Evolutionary conservation across 2,329 filamentous ascomycete genomes (phyloP), one percentile per base, ranked within the genome.

Genomic region (Fusarium albidum): DNA sequence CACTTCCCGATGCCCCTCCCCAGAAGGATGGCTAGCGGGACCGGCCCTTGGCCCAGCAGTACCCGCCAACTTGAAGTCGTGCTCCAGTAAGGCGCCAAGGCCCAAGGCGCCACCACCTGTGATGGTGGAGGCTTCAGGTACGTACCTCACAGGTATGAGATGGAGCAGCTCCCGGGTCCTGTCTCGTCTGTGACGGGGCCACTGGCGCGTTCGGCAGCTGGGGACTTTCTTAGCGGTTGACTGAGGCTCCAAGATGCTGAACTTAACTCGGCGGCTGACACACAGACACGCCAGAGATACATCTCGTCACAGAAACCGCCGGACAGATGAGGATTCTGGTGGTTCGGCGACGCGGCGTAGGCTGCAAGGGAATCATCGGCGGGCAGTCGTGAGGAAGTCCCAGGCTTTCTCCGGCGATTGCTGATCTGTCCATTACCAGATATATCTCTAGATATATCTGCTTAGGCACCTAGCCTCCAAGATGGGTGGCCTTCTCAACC

Each of bases 181-280:
- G 14, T 37, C 27, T 48, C 26, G 33, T 29, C 40, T 41, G 42
- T 45, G 49, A 52, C 45, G 54, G 62, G 21, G 49, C 56, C 61
- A 59, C 55, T 67, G 59, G 64, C 64, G 61, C 53, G 58, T 65
- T 65, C 62, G 57, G 64, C 64, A 67, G 47, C 63, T 63, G 59
- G 43, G 43, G 50, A 21, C 7, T 21, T n/a, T n/a, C n/a, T 21
- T 21, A 21, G 21, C 21, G 47, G 41, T 41, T 49, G 41, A 39
- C 63, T 63, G 54, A 66, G 61, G 56, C 63, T 55, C 63, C 56
- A 49, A 53, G 41, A 34, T 40, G 18, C 49, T 50, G 49, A 45
- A 31, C 10, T 32, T 32, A 14, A 32, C 29, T 32, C n/a, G 44
- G 28, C 44, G 46, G 44, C 50, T 64, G 49, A 61, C 59, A 55